A percentile compares a stretch with the other conserved stretches of the same genome.
Conservation (phyloP, 2,329 filamentous ascomycete genomes). For the Clonostachys rhizophaga region DNA sequence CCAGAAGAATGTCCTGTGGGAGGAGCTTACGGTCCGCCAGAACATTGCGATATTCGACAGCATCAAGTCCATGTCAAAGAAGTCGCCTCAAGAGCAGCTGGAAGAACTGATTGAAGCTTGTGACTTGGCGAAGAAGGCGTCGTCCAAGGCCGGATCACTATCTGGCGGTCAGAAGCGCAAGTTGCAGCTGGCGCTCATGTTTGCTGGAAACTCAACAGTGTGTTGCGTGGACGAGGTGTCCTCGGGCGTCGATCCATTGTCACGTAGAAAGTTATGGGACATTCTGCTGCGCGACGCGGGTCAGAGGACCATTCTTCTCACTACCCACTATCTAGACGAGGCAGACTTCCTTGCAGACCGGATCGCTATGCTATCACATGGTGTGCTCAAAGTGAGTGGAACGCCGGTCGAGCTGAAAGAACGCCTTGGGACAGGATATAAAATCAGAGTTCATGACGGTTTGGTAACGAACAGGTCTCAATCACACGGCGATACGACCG, state of each 20-base stretch:
- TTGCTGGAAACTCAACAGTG: constrained; percentile 61
- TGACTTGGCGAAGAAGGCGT: constrained; percentile 54
- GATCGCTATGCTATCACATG: constrained; percentile 61
- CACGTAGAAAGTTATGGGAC: constrained; percentile 64
- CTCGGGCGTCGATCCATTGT: constrained; percentile 62
- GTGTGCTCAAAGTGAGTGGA: constrained; percentile 56
- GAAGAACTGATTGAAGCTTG: constrained; percentile 49
- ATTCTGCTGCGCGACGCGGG: constrained; percentile 61
- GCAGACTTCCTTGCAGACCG: constrained; percentile 65
- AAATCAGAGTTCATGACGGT: constrained; percentile 34
- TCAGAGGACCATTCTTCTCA: constrained; percentile 59
- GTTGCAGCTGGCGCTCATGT: constrained; percentile 67
- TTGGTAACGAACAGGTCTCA: neutral
- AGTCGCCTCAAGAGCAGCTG: constrained; percentile 25
- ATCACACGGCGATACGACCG: neutral
- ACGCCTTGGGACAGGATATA: constrained; percentile 58
- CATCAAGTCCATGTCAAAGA: neutral
- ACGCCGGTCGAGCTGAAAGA: constrained; percentile 62
- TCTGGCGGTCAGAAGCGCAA: constrained; percentile 69
- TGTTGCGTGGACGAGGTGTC: constrained; percentile 69
- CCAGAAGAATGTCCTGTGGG: constrained; percentile 66
- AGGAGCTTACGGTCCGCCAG: constrained; percentile 59
- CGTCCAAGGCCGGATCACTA: constrained; percentile 48
- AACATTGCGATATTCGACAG: constrained; percentile 55
- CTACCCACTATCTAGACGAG: constrained; percentile 68